Percentiles rank a stretch among this genome's conserved stretches.
These are phyloP conservation scores for Crassisporium funariophilum DNA, from an alignment of 768 basidiomycete genomes.

Conservation along the genomic window DNA sequence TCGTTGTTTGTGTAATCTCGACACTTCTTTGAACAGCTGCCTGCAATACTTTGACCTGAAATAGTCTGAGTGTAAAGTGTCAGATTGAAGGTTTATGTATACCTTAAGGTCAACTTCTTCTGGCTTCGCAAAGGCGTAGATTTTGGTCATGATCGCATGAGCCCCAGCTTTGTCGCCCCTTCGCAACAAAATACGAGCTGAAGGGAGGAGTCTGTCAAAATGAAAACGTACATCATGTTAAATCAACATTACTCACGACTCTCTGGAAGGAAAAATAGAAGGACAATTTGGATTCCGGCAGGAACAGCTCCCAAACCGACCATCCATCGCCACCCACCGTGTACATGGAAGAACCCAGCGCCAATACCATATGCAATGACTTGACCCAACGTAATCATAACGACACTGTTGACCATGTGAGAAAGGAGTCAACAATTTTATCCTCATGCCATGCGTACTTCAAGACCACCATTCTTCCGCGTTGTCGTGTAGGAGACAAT, in stretches of 20 bases:
- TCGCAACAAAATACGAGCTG: slow-evolving; percentile 64
- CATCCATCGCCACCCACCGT: slow-evolving; percentile 82
- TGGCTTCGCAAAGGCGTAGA: slow-evolving; percentile 67
- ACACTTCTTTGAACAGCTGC: slow-evolving; percentile 63
- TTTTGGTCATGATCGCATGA: slow-evolving; percentile 55
- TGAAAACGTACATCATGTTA: neutral
- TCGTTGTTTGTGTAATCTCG: slow-evolving; percentile 62
- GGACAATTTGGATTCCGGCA: slow-evolving; percentile 60
- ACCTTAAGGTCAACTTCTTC: slow-evolving; percentile 72
- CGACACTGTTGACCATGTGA: slow-evolving; percentile 43
- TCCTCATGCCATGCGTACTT: slow-evolving; percentile 40
- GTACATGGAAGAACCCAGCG: slow-evolving; percentile 60
- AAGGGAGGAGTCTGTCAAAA: neutral
- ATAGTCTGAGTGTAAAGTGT: neutral
- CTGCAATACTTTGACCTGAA: slow-evolving; percentile 58
- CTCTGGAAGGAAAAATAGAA: slow-evolving; percentile 73
- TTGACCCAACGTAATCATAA: slow-evolving; percentile 80
- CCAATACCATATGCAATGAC: slow-evolving; percentile 79
- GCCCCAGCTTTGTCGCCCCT: slow-evolving; percentile 54
- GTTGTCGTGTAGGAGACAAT: slow-evolving; percentile 70
- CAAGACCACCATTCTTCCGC: slow-evolving; percentile 78
- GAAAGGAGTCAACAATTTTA: neutral
- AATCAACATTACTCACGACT: slow-evolving; percentile 53
- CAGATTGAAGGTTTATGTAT: neutral
- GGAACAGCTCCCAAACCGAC: slow-evolving; percentile 76